phyloP scores from a whole-genome alignment of 768 basidiomycete species.

The Kwoniella sp. region DNA sequence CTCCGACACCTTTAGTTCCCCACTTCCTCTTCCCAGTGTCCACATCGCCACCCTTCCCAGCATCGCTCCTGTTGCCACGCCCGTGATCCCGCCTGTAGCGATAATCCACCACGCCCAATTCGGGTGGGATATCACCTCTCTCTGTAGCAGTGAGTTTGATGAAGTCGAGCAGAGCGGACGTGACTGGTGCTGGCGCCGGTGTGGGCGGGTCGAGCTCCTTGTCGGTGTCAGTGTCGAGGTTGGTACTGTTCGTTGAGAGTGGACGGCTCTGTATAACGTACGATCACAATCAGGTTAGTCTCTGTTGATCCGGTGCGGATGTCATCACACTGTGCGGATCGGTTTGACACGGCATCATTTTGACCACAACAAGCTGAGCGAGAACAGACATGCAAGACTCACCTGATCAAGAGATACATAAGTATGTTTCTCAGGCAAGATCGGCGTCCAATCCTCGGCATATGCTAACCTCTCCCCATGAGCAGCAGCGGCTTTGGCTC shows the following conservation, averaged over 20 bases:
- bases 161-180: conserved; percentile 41
- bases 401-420: conserved; percentile 9
- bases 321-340: too few relatives aligned
- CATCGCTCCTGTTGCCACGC: background rate
- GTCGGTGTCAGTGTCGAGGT: too few relatives aligned
- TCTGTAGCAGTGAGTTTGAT: conserved; percentile 44
- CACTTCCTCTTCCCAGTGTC: conserved; percentile 27
- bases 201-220: too few relatives aligned
- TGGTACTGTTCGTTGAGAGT: too few relatives aligned
- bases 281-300: too few relatives aligned
- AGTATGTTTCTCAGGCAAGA: conserved; percentile 37
- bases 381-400: background rate
- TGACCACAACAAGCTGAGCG: too few relatives aligned
- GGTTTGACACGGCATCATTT: too few relatives aligned
- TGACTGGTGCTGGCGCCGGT: conserved; percentile 24
- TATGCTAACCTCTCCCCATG: conserved; percentile 21
- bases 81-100: conserved; percentile 10
- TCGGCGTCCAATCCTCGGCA: conserved; percentile 37
- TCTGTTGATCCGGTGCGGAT: too few relatives aligned
- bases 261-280: too few relatives aligned
- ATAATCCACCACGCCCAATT: conserved; percentile 50
- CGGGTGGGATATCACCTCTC: conserved; percentile 45
- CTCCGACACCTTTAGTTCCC: conserved; percentile 26
- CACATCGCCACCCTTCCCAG: background rate
- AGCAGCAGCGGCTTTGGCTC: background rate